Evolutionary conservation across 2,329 filamentous ascomycete species (phyloP).

Genomic region (Paramyrothecium sp.): DNA sequence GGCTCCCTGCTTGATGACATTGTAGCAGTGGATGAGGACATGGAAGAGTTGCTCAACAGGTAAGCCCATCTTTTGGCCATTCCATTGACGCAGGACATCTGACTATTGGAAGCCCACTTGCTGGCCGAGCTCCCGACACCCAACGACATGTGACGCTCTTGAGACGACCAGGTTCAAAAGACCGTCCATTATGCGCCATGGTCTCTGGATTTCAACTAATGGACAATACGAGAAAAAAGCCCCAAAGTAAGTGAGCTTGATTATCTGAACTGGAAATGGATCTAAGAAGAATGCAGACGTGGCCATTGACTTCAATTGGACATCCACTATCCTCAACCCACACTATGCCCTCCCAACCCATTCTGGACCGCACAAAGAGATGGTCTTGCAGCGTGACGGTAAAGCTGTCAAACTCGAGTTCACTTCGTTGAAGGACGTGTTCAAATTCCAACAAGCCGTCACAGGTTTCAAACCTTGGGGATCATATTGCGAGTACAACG

Average conservation of each 20-base stretch:
- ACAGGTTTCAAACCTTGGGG: slow-evolving; percentile 29
- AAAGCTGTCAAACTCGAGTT: slow-evolving; percentile 26
- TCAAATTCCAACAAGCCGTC: slow-evolving; percentile 30
- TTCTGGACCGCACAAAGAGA: slow-evolving; percentile 15
- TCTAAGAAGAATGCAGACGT: slow-evolving; percentile 14
- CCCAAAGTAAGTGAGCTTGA: slow-evolving; percentile 13
- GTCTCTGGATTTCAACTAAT: slow-evolving; percentile 19
- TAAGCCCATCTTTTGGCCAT: too few relatives aligned
- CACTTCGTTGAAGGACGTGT: slow-evolving; percentile 17
- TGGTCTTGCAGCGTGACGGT: slow-evolving; percentile 26
- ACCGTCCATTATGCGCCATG: slow-evolving; percentile 21
- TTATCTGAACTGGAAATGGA: background rate
- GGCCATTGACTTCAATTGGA: slow-evolving; percentile 29
- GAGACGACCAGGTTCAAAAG: slow-evolving; percentile 22
- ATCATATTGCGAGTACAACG: slow-evolving; percentile 22
- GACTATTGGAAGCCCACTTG: slow-evolving; percentile 10
- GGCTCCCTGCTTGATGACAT: slow-evolving; percentile 24
- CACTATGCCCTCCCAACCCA: slow-evolving; percentile 24
- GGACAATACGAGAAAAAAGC: slow-evolving; percentile 13
- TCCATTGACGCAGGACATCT: too few relatives aligned
- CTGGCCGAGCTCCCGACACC: slow-evolving; percentile 13
- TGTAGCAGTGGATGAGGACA: slow-evolving; percentile 27
- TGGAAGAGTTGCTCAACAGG: slow-evolving; percentile 26
- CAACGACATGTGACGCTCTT: slow-evolving; percentile 22
- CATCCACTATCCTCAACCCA: slow-evolving; percentile 21